Evolutionary conservation across 2,329 filamentous ascomycete genomes (phyloP), one percentile per base, ranked within the genome.

Genomic region (Beauveria varroae): DNA sequence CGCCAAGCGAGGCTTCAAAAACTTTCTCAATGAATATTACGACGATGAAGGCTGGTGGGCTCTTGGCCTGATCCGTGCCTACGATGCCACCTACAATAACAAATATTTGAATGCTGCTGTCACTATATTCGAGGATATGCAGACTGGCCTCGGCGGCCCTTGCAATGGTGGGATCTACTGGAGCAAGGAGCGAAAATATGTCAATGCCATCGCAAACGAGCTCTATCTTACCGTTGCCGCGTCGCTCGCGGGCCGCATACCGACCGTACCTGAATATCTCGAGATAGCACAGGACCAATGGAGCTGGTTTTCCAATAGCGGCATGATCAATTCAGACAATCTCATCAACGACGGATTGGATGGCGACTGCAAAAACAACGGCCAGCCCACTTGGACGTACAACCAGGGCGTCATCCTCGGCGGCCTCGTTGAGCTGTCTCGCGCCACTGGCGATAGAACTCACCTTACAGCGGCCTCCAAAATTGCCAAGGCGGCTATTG

Each of bases 41-140:
- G 84, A 87, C 64, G 84, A 86, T 66, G 80, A 83, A 67, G 79
- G 81, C n/a, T 86, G 84, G 84, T 87, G 84, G 84, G 83, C 79
- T 10, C 75, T 86, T 62, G 84, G 76, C 20, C 79, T 83, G 76
- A 80, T 86, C 58, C 77, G 80, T 26, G 74, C 81, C 5, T 84
- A 78, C 66, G 84, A 87, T 66, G 72, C 83, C 18, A 83, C 83
- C 0, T 71, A 74, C 3, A 73, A 85, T 50, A 41, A 64, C 2
- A 74, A 76, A n/a, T 87, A 84, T 64, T 79, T 87, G 44, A 68
- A 81, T 52, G 75, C 78, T 6, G 81, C 83, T 9, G 75, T 77
- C 60, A 69, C 75, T 40, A 78, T 86, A 61, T 86, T 85, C 65
- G 75, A 80, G 30, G 82, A 86, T 67, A 82, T 86, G 73, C 76